phyloP scores from a whole-genome alignment of 2,329 filamentous ascomycete genomes.

The Calonectria montana region DNA sequence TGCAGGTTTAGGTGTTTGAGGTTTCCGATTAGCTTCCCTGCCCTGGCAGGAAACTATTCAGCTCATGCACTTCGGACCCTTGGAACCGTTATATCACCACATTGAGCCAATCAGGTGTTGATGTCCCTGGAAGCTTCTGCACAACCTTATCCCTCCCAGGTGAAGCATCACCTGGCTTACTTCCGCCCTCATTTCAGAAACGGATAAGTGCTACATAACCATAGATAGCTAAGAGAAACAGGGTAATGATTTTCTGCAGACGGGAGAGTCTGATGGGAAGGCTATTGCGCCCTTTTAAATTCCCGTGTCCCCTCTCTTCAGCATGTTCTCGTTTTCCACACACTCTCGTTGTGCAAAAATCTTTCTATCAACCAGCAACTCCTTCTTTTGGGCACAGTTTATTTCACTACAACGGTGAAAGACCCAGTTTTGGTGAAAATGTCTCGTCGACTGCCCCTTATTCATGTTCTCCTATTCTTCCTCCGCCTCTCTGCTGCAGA shows the following conservation, averaged over 20 bases:
- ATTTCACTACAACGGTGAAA: background rate
- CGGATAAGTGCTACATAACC: background rate
- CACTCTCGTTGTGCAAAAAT: background rate
- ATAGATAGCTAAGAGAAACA: conserved; percentile 8
- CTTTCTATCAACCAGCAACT: background rate
- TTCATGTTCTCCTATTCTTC: conserved; percentile 15
- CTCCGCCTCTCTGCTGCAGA: conserved; percentile 16
- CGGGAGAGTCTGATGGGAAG: background rate
- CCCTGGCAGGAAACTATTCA: conserved; percentile 30
- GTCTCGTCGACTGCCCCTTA: conserved; percentile 15
- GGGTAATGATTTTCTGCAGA: conserved; percentile 5
- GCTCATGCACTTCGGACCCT: conserved; percentile 30
- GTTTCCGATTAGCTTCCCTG: conserved; percentile 25
- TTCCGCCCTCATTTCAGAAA: conserved; percentile 14
- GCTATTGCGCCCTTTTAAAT: conserved; percentile 3
- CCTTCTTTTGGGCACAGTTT: background rate
- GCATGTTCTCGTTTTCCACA: background rate
- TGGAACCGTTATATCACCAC: conserved; percentile 10
- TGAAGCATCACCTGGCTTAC: background rate
- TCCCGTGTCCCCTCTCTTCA: background rate
- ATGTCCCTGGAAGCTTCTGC: conserved; percentile 29
- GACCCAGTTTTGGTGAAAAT: conserved; percentile 16
- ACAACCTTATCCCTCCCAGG: conserved; percentile 17
- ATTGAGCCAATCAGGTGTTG: conserved; percentile 25
- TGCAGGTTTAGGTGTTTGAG: conserved; percentile 32